Conservation (phyloP, 2,329 filamentous ascomycete genomes). For the Phialophora chinensis region DNA sequence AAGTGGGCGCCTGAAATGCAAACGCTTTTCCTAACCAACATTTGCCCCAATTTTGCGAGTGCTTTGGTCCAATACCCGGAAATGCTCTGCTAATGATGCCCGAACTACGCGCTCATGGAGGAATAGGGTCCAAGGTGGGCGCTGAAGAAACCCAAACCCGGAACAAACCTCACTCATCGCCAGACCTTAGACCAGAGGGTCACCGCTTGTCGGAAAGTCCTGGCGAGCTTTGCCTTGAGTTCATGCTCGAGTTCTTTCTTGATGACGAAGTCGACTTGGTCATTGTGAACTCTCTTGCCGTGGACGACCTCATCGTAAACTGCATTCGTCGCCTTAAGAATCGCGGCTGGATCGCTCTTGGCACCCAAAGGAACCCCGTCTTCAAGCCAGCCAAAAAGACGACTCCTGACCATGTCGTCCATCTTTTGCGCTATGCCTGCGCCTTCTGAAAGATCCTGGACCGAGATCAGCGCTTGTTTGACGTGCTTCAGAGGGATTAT, state of each 20-base stretch:
- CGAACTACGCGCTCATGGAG: not conserved
- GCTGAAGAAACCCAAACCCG: not conserved
- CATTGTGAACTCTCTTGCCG: not conserved
- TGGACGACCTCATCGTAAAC: not conserved
- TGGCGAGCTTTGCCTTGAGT: not conserved
- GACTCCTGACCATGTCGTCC: not conserved
- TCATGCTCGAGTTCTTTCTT: not conserved
- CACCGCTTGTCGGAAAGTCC: not conserved
- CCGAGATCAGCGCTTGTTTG: not conserved
- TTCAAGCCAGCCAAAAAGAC: not conserved
- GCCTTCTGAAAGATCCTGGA: not conserved
- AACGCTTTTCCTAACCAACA: not conserved
- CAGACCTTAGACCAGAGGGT: not conserved
- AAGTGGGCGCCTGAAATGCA: not conserved
- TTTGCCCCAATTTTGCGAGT: not conserved
- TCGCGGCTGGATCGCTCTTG: not conserved
- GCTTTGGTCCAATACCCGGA: not conserved
- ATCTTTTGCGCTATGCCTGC: not conserved
- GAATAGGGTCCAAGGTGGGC: not conserved
- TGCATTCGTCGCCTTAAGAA: not conserved
- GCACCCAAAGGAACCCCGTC: not conserved
- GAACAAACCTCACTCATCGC: not conserved
- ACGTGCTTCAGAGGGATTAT: not conserved
- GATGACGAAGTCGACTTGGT: not conserved
- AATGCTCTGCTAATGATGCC: not conserved